phyloP scores from a whole-genome alignment of 2,329 filamentous ascomycete genomes.

The Teratosphaeria nubilosa region DNA sequence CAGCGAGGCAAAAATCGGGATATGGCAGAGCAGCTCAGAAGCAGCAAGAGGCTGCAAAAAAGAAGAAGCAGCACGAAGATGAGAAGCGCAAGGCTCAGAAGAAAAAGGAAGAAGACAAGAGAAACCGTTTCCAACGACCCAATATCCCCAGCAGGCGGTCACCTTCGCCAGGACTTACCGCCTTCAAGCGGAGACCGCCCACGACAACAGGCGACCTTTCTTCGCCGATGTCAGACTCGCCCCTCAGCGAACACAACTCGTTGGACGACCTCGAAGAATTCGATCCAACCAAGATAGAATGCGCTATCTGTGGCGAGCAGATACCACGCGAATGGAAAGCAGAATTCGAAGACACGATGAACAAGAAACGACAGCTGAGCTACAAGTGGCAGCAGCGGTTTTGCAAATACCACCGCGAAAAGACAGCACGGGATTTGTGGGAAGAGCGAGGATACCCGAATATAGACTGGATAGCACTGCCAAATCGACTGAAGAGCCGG shows the following conservation, averaged over 20 bases:
- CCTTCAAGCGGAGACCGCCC: background rate
- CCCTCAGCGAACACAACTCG: background rate
- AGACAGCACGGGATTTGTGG: conserved; percentile 20
- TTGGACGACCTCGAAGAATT: conserved; percentile 4
- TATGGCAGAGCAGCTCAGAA: background rate
- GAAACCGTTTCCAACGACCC: background rate
- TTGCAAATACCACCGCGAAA: conserved; percentile 22
- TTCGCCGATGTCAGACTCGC: background rate
- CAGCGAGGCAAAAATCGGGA: background rate
- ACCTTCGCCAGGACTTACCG: background rate
- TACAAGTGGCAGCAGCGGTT: conserved; percentile 25
- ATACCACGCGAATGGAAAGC: conserved; percentile 16
- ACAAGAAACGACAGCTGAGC: conserved; percentile 13
- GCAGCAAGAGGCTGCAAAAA: background rate
- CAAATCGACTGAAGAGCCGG: conserved; percentile 15
- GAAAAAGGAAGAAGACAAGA: conserved; percentile 1
- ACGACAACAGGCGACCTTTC: background rate
- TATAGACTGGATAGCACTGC: conserved; percentile 24
- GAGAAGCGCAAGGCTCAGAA: background rate
- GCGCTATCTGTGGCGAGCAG: conserved; percentile 16
- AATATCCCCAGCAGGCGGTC: background rate
- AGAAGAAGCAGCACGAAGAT: background rate
- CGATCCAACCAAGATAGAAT: conserved; percentile 8
- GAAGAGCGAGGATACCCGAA: conserved; percentile 21
- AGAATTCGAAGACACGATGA: conserved; percentile 21